A percentile compares a stretch with the other conserved stretches of the same genome.
Evolutionary conservation across 2,329 filamentous ascomycete species (phyloP).

Genomic region (Blastomyces parvus): DNA sequence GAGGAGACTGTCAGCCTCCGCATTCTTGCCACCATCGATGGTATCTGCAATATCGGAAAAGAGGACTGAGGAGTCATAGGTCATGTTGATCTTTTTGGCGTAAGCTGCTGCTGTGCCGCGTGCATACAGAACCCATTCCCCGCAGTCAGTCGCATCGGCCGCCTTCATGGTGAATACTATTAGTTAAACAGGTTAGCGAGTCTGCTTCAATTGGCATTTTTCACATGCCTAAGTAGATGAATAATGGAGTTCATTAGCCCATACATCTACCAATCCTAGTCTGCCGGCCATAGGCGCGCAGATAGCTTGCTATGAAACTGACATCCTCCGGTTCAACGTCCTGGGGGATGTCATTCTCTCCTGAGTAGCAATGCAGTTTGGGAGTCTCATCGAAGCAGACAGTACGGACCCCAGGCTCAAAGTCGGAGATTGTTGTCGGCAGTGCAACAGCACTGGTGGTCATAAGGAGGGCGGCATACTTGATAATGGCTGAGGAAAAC

Average conservation of each 20-base stretch:
- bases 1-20: neutral
- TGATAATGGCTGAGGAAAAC: neutral
- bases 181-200: neutral
- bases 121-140: slow-evolving; percentile 9
- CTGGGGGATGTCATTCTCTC: neutral
- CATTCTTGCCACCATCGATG: slow-evolving; percentile 4
- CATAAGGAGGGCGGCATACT: neutral
- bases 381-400: slow-evolving; percentile 2
- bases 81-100: slow-evolving; percentile 10
- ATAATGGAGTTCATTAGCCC: neutral
- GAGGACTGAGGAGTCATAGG: slow-evolving; percentile 8
- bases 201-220: neutral
- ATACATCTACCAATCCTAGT: slow-evolving; percentile 5
- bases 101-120: slow-evolving; percentile 4
- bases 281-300: slow-evolving; percentile 7
- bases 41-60: slow-evolving; percentile 10
- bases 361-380: slow-evolving; percentile 1
- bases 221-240: neutral
- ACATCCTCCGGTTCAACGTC: neutral
- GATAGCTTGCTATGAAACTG: slow-evolving; percentile 2
- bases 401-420: neutral
- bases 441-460: neutral
- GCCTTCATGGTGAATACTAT: slow-evolving; percentile 9
- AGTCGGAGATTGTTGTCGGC: neutral
- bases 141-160: slow-evolving; percentile 7